Percentiles rank a stretch among this genome's conserved stretches.
Evolutionary conservation across 2,329 filamentous ascomycete genomes (phyloP).

Genomic region (Claviceps maximensis): DNA sequence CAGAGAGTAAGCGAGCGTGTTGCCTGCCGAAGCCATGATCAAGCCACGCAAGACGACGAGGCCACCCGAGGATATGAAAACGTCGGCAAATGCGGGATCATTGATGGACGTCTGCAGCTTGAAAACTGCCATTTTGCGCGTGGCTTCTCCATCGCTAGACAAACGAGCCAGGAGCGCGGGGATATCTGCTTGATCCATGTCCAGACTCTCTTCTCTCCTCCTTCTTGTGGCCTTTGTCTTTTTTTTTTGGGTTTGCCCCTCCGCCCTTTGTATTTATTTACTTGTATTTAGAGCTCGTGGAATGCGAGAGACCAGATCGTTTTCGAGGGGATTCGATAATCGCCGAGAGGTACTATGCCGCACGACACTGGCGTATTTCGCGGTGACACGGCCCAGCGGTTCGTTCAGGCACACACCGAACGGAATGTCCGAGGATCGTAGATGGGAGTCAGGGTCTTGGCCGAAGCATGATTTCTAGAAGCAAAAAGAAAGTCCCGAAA

Average conservation of each 20-base stretch:
- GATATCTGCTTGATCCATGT: constrained; percentile 55
- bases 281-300: constrained; percentile 1
- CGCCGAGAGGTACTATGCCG: background rate
- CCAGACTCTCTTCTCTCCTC: background rate
- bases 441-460: background rate
- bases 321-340: background rate
- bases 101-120: constrained; percentile 92
- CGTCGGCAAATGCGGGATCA: constrained; percentile 90
- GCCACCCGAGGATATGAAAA: constrained; percentile 85
- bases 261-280: too few species aligned
- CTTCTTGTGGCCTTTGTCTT: background rate
- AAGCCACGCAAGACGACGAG: constrained; percentile 68
- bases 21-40: constrained; percentile 74
- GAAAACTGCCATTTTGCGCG: constrained; percentile 97
- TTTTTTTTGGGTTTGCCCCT: too few species aligned
- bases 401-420: background rate
- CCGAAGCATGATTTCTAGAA: background rate
- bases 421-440: background rate
- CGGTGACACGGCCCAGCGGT: background rate
- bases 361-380: background rate
- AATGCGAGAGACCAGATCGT: background rate
- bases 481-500: background rate
- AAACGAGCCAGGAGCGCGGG: constrained; percentile 51
- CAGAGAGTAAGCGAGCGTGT: constrained; percentile 89
- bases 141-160: constrained; percentile 67